Percentiles rank a stretch among this genome's conserved stretches.
Conservation (phyloP, 2,329 filamentous ascomycete species). For the Blastomyces emzantsi region DNA sequence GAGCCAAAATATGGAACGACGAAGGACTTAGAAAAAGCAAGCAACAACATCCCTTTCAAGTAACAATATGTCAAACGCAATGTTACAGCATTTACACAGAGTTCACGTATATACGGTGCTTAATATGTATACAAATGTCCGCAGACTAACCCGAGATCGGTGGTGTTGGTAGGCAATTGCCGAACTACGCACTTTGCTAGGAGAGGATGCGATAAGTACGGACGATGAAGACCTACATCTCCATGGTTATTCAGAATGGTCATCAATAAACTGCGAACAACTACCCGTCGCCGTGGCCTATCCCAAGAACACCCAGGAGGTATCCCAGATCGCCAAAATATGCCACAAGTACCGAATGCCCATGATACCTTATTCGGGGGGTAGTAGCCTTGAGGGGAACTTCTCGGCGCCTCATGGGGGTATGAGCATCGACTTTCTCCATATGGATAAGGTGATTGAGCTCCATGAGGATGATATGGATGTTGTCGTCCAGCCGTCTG, state of each 20-base stretch:
- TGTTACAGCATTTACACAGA: background rate
- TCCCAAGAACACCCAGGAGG: constrained; percentile 55
- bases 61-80: background rate
- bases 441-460: constrained; percentile 73
- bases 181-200: constrained; percentile 46
- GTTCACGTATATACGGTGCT: background rate
- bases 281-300: constrained; percentile 58
- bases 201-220: constrained; percentile 52
- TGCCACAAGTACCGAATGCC: constrained; percentile 74
- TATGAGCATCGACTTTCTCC: constrained; percentile 78
- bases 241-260: constrained; percentile 65
- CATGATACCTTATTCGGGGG: constrained; percentile 79
- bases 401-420: constrained; percentile 82
- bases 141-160: background rate
- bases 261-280: constrained; percentile 54
- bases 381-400: constrained; percentile 79
- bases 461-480: constrained; percentile 87
- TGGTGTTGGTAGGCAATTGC: constrained; percentile 42
- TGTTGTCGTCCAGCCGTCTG: constrained; percentile 79
- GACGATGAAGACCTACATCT: constrained; percentile 55
- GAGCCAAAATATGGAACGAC: constrained; percentile 32
- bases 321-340: constrained; percentile 55
- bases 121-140: background rate
- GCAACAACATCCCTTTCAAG: constrained; percentile 3
- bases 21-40: constrained; percentile 34